Percentiles rank a stretch among this genome's conserved stretches.
These are phyloP conservation scores for Phytophthora ramorum DNA, from an alignment of 352 stramenopile genomes.

Conservation along the genomic window DNA sequence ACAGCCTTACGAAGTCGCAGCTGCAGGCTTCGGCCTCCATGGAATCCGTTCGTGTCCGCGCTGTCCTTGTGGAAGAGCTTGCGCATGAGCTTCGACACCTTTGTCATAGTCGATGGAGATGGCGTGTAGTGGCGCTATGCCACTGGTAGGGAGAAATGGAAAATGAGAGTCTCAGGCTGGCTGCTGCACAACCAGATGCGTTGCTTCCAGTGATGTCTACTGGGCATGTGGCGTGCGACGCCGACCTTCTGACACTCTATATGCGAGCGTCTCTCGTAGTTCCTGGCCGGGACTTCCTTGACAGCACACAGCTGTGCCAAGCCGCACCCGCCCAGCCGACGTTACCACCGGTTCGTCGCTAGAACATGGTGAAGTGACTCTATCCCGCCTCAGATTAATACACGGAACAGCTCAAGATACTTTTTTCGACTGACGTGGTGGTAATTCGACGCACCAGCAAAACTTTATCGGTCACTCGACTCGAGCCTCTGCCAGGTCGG, in stretches of 20 bases:
- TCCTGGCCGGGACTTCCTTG: slow-evolving; percentile 3
- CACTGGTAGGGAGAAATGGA: slow-evolving; percentile 15
- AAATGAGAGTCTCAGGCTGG: slow-evolving; percentile 16
- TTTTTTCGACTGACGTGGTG: slow-evolving; percentile 5
- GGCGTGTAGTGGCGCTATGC: slow-evolving; percentile 21
- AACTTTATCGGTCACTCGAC: slow-evolving; percentile 2
- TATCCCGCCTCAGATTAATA: background rate
- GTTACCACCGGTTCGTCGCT: slow-evolving; percentile 29
- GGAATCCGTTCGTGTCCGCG: background rate
- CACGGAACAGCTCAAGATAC: slow-evolving; percentile 1
- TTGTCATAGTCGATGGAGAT: slow-evolving; percentile 34
- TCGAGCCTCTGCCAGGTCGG: slow-evolving; percentile 25
- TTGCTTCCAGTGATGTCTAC: background rate
- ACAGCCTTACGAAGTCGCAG: slow-evolving; percentile 71
- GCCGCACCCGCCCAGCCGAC: slow-evolving; percentile 6
- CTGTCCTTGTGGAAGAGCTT: slow-evolving; percentile 55
- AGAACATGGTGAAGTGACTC: slow-evolving; percentile 25
- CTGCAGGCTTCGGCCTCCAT: slow-evolving; percentile 35
- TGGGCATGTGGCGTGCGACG: slow-evolving; percentile 19
- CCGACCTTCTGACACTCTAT: slow-evolving; percentile 15
- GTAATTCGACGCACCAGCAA: slow-evolving; percentile 7
- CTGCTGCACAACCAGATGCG: slow-evolving; percentile 6
- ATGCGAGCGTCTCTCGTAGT: slow-evolving; percentile 6
- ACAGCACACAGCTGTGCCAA: slow-evolving; percentile 4
- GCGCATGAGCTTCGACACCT: slow-evolving; percentile 53